These are phyloP conservation scores for Aspergillus conjunctus DNA, from an alignment of 495 filamentous ascomycete genomes.

Conservation along the genomic window DNA sequence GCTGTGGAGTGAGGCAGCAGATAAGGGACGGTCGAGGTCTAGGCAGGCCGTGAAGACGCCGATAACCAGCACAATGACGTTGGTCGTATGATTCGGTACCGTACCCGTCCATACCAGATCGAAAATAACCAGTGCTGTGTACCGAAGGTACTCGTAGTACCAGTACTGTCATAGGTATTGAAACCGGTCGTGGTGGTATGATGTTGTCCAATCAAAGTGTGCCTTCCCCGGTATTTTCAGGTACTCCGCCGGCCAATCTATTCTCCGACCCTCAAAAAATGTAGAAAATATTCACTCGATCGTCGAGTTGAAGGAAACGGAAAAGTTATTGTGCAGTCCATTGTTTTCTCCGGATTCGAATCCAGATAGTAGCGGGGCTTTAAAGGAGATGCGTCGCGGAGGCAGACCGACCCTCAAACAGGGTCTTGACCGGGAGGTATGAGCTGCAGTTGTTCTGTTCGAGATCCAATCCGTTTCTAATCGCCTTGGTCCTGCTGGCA, in stretches of 20 bases:
- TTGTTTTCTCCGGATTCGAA: background rate
- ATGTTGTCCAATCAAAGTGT: conserved; percentile 2
- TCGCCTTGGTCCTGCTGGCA: conserved; percentile 26
- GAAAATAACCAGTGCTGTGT: too few relatives aligned
- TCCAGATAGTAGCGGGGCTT: conserved; percentile 1
- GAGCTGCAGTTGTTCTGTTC: background rate
- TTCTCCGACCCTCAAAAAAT: conserved; percentile 27
- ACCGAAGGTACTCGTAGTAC: background rate
- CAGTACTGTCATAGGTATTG: background rate
- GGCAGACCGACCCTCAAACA: conserved; percentile 53
- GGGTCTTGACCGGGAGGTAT: conserved; percentile 59
- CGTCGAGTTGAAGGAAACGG: background rate
- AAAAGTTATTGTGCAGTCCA: background rate
- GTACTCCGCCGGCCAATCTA: conserved; percentile 23
- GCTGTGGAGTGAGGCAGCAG: background rate
- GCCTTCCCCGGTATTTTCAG: background rate
- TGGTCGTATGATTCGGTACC: background rate
- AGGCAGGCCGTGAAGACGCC: background rate
- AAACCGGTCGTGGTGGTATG: background rate
- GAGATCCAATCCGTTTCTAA: conserved; percentile 10
- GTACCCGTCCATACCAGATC: too few relatives aligned
- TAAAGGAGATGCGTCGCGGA: conserved; percentile 35
- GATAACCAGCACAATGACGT: conserved; percentile 5
- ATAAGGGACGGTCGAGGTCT: background rate
- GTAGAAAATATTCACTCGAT: conserved; percentile 22